Evolutionary conservation across 1,139 yeast genomes (phyloP), one percentile per base, ranked within the genome.

Genomic region (Candida labiduridarum): DNA sequence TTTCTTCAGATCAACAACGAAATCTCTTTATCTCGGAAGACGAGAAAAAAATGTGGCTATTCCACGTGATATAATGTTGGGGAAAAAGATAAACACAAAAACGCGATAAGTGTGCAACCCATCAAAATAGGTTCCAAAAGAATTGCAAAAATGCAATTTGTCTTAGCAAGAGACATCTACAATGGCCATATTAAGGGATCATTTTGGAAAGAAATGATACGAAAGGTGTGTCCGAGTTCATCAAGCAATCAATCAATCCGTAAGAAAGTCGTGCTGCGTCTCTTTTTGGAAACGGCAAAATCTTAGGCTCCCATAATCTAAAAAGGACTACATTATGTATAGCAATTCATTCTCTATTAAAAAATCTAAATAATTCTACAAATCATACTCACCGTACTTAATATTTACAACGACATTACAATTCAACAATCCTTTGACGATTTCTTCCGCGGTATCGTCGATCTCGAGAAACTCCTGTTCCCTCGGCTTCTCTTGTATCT

Each of bases 361-460:
- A 14, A 14, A n/a, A 14, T 34, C 11, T 8, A 18, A 4, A 18
- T 25, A 25, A 27, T 27, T 9, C 9, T 34, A 25, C 30, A 29
- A 10, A 9, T 14, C 12, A 14, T 43, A 25, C n/a, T 31, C 12
- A 6, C 30, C 36, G 29, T 36, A 36, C 15, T 25, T 27, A 15
- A 56, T 53, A 46, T 48, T 47, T 12, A 49, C 46, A 50, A 55
- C 44, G 44, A 57, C 22, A 25, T 47, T 42, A 45, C 59, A 48
- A 49, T 56, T 41, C 50, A 55, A 15, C 46, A 56, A 30, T 48
- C 46, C 46, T 11, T 34, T 44, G 22, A 22, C 36, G n/a, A 36
- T 36, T 8, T 44, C 46, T 16, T 36, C 16, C n/a, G 15, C 16
- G 16, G 16, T 18, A 14, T n/a, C 18, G 29, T 44, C 39, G 10